Evolutionary conservation across 2,329 filamentous ascomycete genomes (phyloP), one percentile per base, ranked within the genome.

Genomic region (Tolypocladium inflatum): DNA sequence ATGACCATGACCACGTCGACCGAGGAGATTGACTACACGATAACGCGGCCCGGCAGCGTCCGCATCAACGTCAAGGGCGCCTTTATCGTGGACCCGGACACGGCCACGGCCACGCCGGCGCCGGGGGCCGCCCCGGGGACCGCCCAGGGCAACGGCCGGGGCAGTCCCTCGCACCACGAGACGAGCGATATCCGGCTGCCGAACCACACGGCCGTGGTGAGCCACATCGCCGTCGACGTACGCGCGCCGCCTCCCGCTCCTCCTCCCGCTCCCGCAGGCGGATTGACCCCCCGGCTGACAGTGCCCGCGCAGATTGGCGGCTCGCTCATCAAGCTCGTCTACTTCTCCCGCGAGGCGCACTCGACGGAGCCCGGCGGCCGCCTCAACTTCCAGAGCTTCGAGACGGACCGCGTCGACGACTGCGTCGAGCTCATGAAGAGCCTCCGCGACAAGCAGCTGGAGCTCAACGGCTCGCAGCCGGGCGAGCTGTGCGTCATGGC

Each of bases 1-100:
- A 70, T 71, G 69, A n/a, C n/a, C n/a, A n/a, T n/a, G n/a, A n/a
- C n/a, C n/a, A 82, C 78, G 41, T 78, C 76, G 61, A 80, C 78
- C 13, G 77, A 81, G 64, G 81, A 84, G 71, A 84, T 85, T 58
- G 80, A 83, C 70, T 83, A 76, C 66, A 81, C 81, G 54, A 81
- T 87, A 66, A 81, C 76, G 57, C 81, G 83, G 65, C 84, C 84
- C 2, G 84, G 84, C 30, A 82, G 89, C 17, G 91, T 97, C 68
- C 88, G 90, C 75, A 97, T 99, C 77, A 97, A 99, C 71, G 93
- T 97, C 63, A 86, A 91, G 71, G 94, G 93, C 68, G 94, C 94
- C 43, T 97, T 96, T 70, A 97, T 99, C 64, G 91, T 96, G 66
- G 91, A 97, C 69, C 87, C 93, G 61, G 88, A 90, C 64, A 78